These are phyloP conservation scores for Gloeopeniophorella convolvens DNA, from an alignment of 768 basidiomycete species.

Conservation along the genomic window DNA sequence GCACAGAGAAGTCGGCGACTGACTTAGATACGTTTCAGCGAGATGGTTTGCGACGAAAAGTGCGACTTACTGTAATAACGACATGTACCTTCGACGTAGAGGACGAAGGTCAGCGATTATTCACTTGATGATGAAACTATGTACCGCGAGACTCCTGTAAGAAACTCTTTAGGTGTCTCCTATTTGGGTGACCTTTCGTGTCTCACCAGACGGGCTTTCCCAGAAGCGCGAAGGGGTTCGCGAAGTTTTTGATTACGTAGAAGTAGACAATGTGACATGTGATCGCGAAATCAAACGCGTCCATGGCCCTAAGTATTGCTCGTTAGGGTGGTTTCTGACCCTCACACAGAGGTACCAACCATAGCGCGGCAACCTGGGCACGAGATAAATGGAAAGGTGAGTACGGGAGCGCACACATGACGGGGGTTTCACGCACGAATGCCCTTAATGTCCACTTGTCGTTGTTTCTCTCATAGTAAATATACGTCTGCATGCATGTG, in stretches of 20 bases:
- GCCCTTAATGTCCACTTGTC: background rate
- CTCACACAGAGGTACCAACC: conserved; percentile 30
- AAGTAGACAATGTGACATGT: conserved; percentile 51
- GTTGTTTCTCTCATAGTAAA: conserved; percentile 33
- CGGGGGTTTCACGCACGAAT: background rate
- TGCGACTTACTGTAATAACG: conserved; percentile 40
- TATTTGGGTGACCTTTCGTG: too few relatives aligned
- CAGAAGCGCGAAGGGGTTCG: conserved; percentile 38
- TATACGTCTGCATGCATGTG: conserved; percentile 47
- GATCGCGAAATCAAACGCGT: conserved; percentile 49
- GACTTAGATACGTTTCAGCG: conserved; percentile 29
- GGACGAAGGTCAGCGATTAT: background rate
- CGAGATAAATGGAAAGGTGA: too few relatives aligned
- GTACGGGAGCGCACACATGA: background rate
- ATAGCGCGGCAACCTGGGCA: conserved; percentile 31
- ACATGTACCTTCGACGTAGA: conserved; percentile 45
- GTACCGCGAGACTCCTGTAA: conserved; percentile 46
- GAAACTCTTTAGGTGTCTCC: background rate
- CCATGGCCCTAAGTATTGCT: conserved; percentile 37
- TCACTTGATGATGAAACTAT: conserved; percentile 18
- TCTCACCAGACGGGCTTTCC: conserved; percentile 43
- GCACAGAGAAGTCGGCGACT: conserved; percentile 44
- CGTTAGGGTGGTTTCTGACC: too few relatives aligned
- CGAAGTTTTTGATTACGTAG: conserved; percentile 51
- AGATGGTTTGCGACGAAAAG: background rate